These are phyloP conservation scores for Erysimum cheiri DNA, from an alignment of 441 rosid species.

Conservation along the genomic window DNA sequence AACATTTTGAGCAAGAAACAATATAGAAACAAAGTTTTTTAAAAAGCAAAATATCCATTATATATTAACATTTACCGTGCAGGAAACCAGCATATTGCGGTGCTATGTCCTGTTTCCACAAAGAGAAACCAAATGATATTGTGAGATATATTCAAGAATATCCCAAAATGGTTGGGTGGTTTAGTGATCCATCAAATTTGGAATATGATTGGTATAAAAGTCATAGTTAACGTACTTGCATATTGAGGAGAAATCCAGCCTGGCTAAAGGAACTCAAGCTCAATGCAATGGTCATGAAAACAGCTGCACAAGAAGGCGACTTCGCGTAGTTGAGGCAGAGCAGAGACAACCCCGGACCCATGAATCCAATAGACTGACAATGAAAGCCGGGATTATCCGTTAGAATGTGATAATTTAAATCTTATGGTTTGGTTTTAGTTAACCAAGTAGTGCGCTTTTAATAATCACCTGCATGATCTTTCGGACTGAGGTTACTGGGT, in stretches of 20 bases:
- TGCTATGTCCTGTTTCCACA: slow-evolving; percentile 72
- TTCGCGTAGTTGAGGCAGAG: slow-evolving; percentile 80
- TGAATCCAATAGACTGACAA: slow-evolving; percentile 82
- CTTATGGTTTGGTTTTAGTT: neutral
- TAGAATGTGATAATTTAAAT: neutral
- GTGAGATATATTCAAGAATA: slow-evolving; percentile 30
- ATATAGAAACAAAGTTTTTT: neutral
- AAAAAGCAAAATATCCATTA: neutral
- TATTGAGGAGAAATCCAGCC: slow-evolving; percentile 96
- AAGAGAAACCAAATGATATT: slow-evolving; percentile 20
- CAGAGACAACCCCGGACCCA: slow-evolving; percentile 83
- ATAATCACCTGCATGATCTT: slow-evolving; percentile 90
- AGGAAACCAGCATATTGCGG: slow-evolving; percentile 85
- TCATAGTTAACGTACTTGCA: slow-evolving; percentile 67
- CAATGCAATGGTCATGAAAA: slow-evolving; percentile 68
- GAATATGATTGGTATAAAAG: neutral
- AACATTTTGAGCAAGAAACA: slow-evolving; percentile 30
- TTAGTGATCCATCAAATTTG: slow-evolving; percentile 9
- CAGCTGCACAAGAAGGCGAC: slow-evolving; percentile 71
- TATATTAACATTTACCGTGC: slow-evolving; percentile 58
- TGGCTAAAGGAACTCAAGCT: slow-evolving; percentile 97
- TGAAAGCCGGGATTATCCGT: slow-evolving; percentile 27
- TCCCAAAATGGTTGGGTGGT: neutral
- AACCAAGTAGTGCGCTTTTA: neutral
- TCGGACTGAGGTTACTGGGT: slow-evolving; percentile 73